Percentiles rank a stretch among this genome's conserved stretches.
Conservation (phyloP, 495 filamentous ascomycete species). For the Penicillium robsamsonii region DNA sequence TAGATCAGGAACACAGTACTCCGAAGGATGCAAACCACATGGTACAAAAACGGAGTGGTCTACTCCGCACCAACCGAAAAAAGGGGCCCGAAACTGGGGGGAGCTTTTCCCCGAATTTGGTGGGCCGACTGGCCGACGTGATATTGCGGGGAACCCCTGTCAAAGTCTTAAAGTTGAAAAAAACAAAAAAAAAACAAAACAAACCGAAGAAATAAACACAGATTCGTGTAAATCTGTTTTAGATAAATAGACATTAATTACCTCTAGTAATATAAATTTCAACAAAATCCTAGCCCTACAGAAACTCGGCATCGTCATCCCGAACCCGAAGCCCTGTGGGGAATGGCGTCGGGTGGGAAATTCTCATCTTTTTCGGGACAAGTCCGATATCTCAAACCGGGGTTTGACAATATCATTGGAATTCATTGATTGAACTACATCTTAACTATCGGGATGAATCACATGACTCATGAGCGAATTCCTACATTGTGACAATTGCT, state of each 20-base stretch:
- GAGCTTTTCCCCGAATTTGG: slow-evolving; percentile 4
- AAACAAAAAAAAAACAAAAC: too few relatives aligned
- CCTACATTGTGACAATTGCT: background rate
- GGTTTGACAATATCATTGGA: background rate
- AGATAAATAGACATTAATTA: background rate
- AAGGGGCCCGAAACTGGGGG: slow-evolving; percentile 7
- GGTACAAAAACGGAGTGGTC: slow-evolving; percentile 16
- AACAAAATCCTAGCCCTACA: background rate
- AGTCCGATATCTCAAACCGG: background rate
- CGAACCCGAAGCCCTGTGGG: background rate
- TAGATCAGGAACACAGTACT: slow-evolving; percentile 24
- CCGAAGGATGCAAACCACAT: slow-evolving; percentile 9
- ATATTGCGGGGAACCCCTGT: slow-evolving; percentile 22
- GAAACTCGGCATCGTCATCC: background rate
- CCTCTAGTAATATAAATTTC: background rate
- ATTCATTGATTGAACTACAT: background rate
- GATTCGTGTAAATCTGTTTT: too few relatives aligned
- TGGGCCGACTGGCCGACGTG: slow-evolving; percentile 14
- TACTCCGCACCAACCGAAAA: slow-evolving; percentile 23
- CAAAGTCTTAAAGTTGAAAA: too few relatives aligned
- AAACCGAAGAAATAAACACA: background rate
- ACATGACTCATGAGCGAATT: background rate
- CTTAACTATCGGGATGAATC: background rate
- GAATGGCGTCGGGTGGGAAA: background rate
- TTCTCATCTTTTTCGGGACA: background rate